Conservation (phyloP, 2,329 filamentous ascomycete genomes). For the Fusarium sp. region DNA sequence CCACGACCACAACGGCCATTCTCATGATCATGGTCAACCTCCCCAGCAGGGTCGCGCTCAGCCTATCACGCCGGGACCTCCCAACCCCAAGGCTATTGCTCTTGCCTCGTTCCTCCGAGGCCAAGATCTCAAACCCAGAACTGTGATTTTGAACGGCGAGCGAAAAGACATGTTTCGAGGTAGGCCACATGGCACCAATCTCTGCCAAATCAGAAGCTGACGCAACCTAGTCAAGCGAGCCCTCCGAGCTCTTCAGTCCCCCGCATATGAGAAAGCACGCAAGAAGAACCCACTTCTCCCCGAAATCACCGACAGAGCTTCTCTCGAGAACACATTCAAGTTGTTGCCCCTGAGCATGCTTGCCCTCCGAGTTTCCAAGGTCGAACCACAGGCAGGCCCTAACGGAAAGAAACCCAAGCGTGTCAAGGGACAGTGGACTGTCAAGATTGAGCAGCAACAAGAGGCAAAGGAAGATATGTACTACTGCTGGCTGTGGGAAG, state of each 20-base stretch:
- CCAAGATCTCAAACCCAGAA: conserved; percentile 88
- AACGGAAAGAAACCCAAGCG: conserved; percentile 80
- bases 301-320: conserved; percentile 84
- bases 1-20: conserved; percentile 7
- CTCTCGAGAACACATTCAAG: conserved; percentile 94
- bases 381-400: conserved; percentile 70
- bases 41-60: conserved; percentile 61
- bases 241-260: conserved; percentile 86
- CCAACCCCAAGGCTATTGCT: conserved; percentile 87
- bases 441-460: conserved; percentile 95
- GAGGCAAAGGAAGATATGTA: conserved; percentile 88
- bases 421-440: conserved; percentile 95
- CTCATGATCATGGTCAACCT: conserved; percentile 37
- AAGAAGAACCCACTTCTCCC: conserved; percentile 91
- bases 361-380: conserved; percentile 86
- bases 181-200: conserved; percentile 50
- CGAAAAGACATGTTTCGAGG: conserved; percentile 98
- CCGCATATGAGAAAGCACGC: conserved; percentile 87
- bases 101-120: conserved; percentile 86
- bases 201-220: conserved; percentile 3
- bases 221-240: conserved; percentile 84
- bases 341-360: conserved; percentile 93
- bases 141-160: conserved; percentile 93
- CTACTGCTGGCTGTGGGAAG: conserved; percentile 97
- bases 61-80: conserved; percentile 79